Evolutionary conservation across 768 basidiomycete species (phyloP).

Genomic region (Hygrophorus pudorinus): DNA sequence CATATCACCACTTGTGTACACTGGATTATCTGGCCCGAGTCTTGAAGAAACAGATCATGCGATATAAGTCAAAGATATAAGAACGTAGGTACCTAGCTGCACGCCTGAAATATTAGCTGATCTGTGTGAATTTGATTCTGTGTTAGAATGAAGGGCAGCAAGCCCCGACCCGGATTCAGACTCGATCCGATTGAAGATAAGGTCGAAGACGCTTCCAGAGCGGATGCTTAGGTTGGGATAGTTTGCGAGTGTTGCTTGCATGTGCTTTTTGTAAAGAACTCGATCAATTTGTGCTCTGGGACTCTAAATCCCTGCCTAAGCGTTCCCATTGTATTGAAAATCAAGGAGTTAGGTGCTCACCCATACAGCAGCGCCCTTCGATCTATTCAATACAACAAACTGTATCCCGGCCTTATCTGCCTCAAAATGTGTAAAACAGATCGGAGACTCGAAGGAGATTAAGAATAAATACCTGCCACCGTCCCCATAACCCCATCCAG

Average conservation of each 20-base stretch:
- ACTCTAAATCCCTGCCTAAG: slow-evolving; percentile 38
- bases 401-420: slow-evolving; percentile 83
- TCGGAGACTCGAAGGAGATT: neutral
- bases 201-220: slow-evolving; percentile 70
- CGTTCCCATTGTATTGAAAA: neutral
- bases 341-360: slow-evolving; percentile 29
- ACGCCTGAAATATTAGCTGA: too few relatives aligned
- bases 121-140: too few relatives aligned
- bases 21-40: slow-evolving; percentile 60
- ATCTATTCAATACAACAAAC: slow-evolving; percentile 77
- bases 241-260: slow-evolving; percentile 58
- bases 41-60: slow-evolving; percentile 22
- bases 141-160: too few relatives aligned
- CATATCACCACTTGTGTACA: slow-evolving; percentile 83
- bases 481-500: slow-evolving; percentile 79
- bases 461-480: slow-evolving; percentile 54
- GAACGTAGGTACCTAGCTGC: too few relatives aligned
- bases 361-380: slow-evolving; percentile 87
- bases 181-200: slow-evolving; percentile 43
- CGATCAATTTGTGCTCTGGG: slow-evolving; percentile 86
- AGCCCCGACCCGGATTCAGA: too few relatives aligned
- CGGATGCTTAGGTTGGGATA: slow-evolving; percentile 64
- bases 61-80: too few relatives aligned
- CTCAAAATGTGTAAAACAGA: neutral
- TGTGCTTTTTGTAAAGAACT: slow-evolving; percentile 70